Base-by-base conservation (phyloP, 2,329 filamentous ascomycete genomes). In the Aspergillus sp. region DNA sequence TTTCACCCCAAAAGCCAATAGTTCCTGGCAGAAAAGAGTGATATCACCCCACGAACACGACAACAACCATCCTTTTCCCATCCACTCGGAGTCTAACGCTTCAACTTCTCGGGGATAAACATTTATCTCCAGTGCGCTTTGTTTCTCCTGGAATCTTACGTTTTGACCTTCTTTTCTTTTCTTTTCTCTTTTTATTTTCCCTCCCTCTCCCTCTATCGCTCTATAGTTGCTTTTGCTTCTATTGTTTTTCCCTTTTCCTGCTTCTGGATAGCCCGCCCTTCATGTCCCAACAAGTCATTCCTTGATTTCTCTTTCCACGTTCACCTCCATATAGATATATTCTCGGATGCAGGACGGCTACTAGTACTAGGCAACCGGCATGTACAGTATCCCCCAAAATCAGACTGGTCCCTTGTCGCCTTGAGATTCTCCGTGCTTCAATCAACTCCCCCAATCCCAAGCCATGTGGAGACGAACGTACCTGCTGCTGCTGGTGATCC, bases 401-500 rank as follows among this genome's bases (percentile, higher is more conserved):
- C 25, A 54, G 61, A 52, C 50, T 51, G 50, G 17, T 56, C 41
- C 53, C 23, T 39, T 30, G 15, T 62, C 23, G 45, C 38, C 55
- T 52, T 55, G 30, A 53, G 36, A 47, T 58, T 63, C 45, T 55
- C 47, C 59, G 67, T 66, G 63, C 65, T 60, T 61, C 54, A 30
- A 30, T 12, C 55, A 30, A 36, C 3, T 62, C 59, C 53, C 12
- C 25, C 25, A 28, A 59, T 55, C 55, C 12, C 55, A 62, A 70
- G 71, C 55, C 68, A 97, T 97, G 94, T 97, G 92, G 92, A 88
- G 93, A 82, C 89, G 93, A 78, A 86, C 89, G 64, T 97, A 97
- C 79, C 83, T 98, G 65, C 80, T 96, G 59, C 84, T 99, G 70
- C 84, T 96, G 71, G 82, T 95, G 68, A 87, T 97, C 71, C 90